phyloP scores from a whole-genome alignment of 2,329 filamentous ascomycete species.

The Chaetothyriales sp. region DNA sequence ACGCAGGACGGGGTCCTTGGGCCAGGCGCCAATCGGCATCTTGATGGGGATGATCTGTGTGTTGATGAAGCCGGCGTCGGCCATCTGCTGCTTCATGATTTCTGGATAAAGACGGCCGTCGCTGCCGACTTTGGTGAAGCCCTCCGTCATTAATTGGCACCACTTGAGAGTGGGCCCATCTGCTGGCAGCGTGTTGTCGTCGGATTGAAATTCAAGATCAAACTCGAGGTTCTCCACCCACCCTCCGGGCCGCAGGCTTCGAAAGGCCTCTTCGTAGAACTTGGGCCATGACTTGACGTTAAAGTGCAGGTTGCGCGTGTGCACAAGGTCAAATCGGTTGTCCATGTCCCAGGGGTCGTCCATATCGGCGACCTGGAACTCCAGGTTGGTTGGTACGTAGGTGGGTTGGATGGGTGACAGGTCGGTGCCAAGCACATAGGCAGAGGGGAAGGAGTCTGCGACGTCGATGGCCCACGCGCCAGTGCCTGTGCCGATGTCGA shows the following conservation, averaged over 20 bases:
- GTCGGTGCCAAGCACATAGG: conserved; percentile 23
- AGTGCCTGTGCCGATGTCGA: conserved; percentile 46
- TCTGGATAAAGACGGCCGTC: conserved; percentile 5
- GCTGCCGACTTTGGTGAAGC: conserved; percentile 5
- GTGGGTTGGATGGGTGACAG: conserved; percentile 27
- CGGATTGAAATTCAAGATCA: conserved; percentile 3
- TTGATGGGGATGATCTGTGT: conserved; percentile 11
- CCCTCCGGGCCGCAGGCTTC: conserved; percentile 25
- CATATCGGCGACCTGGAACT: conserved; percentile 43
- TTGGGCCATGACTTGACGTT: conserved; percentile 6
- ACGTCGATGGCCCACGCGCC: conserved; percentile 44
- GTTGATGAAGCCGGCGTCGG: conserved; percentile 17
- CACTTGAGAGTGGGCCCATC: conserved; percentile 6
- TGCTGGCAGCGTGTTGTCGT: conserved; percentile 7
- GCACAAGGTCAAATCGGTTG: conserved; percentile 44
- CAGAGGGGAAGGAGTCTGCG: conserved; percentile 25
- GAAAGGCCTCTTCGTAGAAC: conserved; percentile 4
- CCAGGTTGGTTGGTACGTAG: conserved; percentile 39
- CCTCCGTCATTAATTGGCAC: conserved; percentile 8
- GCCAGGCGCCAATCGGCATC: conserved; percentile 21
- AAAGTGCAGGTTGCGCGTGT: conserved; percentile 9
- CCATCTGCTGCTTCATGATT: conserved; percentile 8
- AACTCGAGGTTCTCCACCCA: conserved; percentile 25
- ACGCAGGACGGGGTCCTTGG: conserved; percentile 19
- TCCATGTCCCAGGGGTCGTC: conserved; percentile 43